Evolutionary conservation across 2,329 filamentous ascomycete species (phyloP).

Genomic region (Neospermospora avenae): DNA sequence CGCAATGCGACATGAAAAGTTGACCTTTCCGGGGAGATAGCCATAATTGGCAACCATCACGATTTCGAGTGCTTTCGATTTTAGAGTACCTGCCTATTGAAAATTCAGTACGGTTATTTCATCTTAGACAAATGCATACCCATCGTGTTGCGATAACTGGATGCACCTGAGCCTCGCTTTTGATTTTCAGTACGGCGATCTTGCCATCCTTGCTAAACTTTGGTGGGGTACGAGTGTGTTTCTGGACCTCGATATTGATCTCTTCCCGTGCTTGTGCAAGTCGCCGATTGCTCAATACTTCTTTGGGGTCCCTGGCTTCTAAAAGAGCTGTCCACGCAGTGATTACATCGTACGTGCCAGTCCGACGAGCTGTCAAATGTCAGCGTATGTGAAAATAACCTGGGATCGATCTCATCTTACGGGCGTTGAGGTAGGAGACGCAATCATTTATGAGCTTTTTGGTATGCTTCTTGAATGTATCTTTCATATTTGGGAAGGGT

Average conservation of each 20-base stretch:
- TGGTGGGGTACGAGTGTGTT: constrained; percentile 58
- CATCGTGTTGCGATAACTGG: constrained; percentile 65
- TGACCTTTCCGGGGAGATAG: constrained; percentile 59
- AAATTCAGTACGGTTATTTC: not conserved
- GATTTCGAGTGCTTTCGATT: constrained; percentile 57
- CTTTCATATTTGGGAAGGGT: constrained; percentile 64
- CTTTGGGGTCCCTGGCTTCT: constrained; percentile 46
- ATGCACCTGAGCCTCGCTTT: constrained; percentile 59
- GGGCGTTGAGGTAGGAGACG: constrained; percentile 62
- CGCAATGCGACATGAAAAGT: constrained; percentile 64
- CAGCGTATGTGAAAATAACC: not conserved
- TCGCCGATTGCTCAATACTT: constrained; percentile 46
- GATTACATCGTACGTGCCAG: constrained; percentile 56
- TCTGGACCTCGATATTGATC: constrained; percentile 58
- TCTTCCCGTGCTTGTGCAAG: constrained; percentile 54
- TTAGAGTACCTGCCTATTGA: constrained; percentile 49
- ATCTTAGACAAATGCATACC: constrained; percentile 31
- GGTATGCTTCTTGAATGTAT: constrained; percentile 56
- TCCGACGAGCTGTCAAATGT: constrained; percentile 45
- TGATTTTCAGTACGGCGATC: constrained; percentile 61
- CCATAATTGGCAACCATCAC: constrained; percentile 66
- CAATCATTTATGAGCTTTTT: constrained; percentile 62
- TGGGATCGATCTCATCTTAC: constrained; percentile 14
- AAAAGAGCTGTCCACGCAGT: constrained; percentile 59
- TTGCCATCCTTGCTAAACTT: constrained; percentile 60